Evolutionary conservation across 495 filamentous ascomycete genomes (phyloP), one percentile per base, ranked within the genome.

Genomic region (Beverwykella pulmonaria): DNA sequence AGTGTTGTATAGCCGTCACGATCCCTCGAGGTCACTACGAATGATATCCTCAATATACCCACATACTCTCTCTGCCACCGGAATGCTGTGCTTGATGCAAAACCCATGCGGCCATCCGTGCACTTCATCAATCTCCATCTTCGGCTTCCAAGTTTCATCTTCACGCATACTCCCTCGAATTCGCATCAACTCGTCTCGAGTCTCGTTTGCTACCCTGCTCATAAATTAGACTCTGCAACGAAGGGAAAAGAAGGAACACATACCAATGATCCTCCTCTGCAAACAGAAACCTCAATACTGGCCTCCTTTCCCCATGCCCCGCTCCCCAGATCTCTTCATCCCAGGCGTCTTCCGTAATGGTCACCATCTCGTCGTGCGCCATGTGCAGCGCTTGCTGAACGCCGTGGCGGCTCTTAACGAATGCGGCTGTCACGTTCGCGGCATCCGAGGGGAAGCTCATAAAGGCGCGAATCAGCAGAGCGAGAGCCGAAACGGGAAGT

Each of bases 331-430:
- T 76, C 71, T 92, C 89, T 55, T 88, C 80, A 32, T 82, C 83
- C 93, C 93, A 97, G 70, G 78, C 81, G 68, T 96, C 91, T 23
- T 88, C 79, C 1, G 83, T 86, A 69, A 98, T 96, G 5, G 76
- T 81, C 5, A 74, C 70, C 85, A 98, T 89, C 76, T 98, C 93
- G 65, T 96, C 85, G 10, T 78, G 79, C 4, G 84, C 88, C 80
- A 91, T 83, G 56, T 59, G 44, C 23, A 70, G 62, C 26, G 61
- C 53, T 50, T 69, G 60, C 1, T 29, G 53, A 3, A 71, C 32
- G 10, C 69, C 60, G 20, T 44, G n/a, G 0, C 4, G 30, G 54
- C 53, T 61, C 32, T 64, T 71, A 2, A 65, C 30, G 30, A 71
- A 71, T 2, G 68, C 44, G 4, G 53, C 39, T 0, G 68, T 71